These are phyloP conservation scores for Beauveria scarabaeidicola DNA, from an alignment of 2,329 filamentous ascomycete genomes.

Conservation along the genomic window DNA sequence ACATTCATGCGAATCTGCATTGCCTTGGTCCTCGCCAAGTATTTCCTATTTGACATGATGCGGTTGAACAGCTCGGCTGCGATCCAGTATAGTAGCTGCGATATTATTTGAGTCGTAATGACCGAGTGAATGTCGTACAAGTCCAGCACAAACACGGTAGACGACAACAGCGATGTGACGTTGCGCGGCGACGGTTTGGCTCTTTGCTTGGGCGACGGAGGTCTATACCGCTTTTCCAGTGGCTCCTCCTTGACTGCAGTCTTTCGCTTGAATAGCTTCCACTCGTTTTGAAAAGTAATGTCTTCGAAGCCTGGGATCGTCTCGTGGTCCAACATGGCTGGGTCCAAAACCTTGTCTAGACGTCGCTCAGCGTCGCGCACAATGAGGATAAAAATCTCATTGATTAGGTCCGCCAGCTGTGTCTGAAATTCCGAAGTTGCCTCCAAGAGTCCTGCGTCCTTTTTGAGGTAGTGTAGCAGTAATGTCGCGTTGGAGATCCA, in stretches of 20 bases:
- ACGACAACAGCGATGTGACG: constrained; percentile 89
- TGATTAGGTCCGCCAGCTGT: constrained; percentile 87
- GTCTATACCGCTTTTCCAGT: constrained; percentile 80
- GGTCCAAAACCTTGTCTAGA: constrained; percentile 90
- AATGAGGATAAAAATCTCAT: constrained; percentile 97
- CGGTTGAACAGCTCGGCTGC: constrained; percentile 95
- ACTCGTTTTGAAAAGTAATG: constrained; percentile 94
- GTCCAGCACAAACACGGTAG: constrained; percentile 92
- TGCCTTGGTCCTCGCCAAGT: constrained; percentile 89
- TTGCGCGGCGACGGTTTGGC: constrained; percentile 90
- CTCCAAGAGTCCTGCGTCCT: constrained; percentile 73
- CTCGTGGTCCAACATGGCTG: constrained; percentile 93
- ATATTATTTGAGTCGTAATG: constrained; percentile 83
- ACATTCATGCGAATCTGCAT: constrained; percentile 99
- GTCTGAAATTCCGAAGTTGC: constrained; percentile 84
- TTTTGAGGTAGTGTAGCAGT: constrained; percentile 93
- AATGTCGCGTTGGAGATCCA: constrained; percentile 98
- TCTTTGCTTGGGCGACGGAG: constrained; percentile 85
- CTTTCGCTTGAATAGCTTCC: constrained; percentile 93
- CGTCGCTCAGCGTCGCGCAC: constrained; percentile 91
- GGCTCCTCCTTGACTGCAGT: constrained; percentile 85
- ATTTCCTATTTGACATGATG: constrained; percentile 93
- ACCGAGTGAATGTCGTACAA: constrained; percentile 99
- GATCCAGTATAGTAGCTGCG: constrained; percentile 93
- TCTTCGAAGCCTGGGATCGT: constrained; percentile 97